Evolutionary conservation across 768 basidiomycete species (phyloP).

Genomic region (Candolleomyces eurysporus): DNA sequence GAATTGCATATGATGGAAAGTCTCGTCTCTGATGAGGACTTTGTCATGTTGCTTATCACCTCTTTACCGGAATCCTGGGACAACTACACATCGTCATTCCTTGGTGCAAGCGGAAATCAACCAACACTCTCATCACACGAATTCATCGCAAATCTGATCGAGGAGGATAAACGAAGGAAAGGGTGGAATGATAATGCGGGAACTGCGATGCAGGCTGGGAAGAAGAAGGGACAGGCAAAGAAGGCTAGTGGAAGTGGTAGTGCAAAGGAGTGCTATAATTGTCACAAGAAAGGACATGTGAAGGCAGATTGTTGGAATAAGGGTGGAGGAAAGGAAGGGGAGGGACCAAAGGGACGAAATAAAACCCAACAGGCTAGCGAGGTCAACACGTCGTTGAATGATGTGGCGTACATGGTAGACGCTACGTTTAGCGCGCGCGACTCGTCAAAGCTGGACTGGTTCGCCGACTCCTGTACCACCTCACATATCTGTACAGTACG

Average conservation of each 20-base stretch:
- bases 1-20: conserved; percentile 23
- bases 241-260: background rate
- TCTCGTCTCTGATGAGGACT: conserved; percentile 25
- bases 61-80: conserved; percentile 28
- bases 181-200: background rate
- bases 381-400: conserved; percentile 1
- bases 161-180: conserved; percentile 14
- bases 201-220: conserved; percentile 1
- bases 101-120: conserved; percentile 17
- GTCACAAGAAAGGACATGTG: conserved; percentile 26
- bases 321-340: conserved; percentile 37
- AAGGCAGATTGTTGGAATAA: conserved; percentile 32
- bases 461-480: conserved; percentile 2
- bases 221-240: background rate
- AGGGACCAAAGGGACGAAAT: conserved; percentile 19
- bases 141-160: conserved; percentile 20
- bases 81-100: conserved; percentile 20
- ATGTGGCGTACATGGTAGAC: background rate
- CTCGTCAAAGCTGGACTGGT: background rate
- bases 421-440: background rate
- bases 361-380: background rate
- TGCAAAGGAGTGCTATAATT: conserved; percentile 25
- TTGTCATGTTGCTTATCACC: conserved; percentile 27
- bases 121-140: conserved; percentile 17
- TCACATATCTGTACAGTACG: conserved; percentile 1